Conservation (phyloP, 306 rosid genomes). For the apple (Malus domestica) region ASM211411v1 NC_041795.1:20188001-20188500, state of each 20-base stretch:
- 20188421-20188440: constrained; percentile 14
- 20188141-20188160: background rate
- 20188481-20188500: background rate
- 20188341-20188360: background rate
- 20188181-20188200: background rate
- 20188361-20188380: background rate
- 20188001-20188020: constrained; percentile 15
- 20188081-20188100: background rate
- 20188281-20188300: too few relatives aligned
- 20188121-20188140: background rate
- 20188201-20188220: background rate
- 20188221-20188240: background rate
- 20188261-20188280: background rate
- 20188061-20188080: background rate
- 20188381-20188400: constrained; percentile 22
- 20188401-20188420: constrained; percentile 18
- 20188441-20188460: constrained; percentile 8
- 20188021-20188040: constrained; percentile 6
- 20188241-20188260: background rate
- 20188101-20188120: background rate
- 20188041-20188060: background rate
- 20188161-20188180: background rate
- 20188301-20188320: too few relatives aligned
- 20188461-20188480: background rate
- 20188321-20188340: background rate